Percentiles rank a stretch among this genome's conserved stretches.
Conservation (phyloP, 176 grass and related monocot species). For the Cenchrus fungigraminus region DNA sequence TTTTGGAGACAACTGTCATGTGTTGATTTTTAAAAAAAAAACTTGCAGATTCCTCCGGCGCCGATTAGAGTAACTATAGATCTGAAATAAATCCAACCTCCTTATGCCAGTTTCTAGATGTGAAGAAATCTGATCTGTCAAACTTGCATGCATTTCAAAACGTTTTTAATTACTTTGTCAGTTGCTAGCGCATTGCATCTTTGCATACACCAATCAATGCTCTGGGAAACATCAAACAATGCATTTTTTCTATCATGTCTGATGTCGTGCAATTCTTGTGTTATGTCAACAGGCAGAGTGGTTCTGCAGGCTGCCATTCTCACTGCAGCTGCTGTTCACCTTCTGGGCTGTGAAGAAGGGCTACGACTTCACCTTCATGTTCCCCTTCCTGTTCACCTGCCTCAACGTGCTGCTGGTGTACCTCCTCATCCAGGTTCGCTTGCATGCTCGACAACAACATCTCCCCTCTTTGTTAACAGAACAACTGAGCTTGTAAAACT, state of each 20-base stretch:
- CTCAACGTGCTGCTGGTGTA: slow-evolving; percentile 51
- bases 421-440: slow-evolving; percentile 57
- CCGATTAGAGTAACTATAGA: neutral
- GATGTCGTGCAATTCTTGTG: neutral
- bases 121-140: neutral
- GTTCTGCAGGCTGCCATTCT: slow-evolving; percentile 58
- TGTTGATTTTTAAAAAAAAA: too few relatives aligned
- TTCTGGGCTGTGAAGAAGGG: slow-evolving; percentile 62
- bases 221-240: too few relatives aligned
- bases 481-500: too few relatives aligned
- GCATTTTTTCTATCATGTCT: neutral
- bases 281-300: slow-evolving; percentile 53
- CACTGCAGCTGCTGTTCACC: slow-evolving; percentile 56
- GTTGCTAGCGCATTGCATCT: neutral
- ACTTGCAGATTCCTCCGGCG: too few relatives aligned
- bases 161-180: neutral
- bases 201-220: neutral
- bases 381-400: slow-evolving; percentile 56
- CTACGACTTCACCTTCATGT: slow-evolving; percentile 59
- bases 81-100: neutral
- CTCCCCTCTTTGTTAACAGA: neutral
- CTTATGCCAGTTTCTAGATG: neutral
- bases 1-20: too few relatives aligned
- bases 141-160: neutral
- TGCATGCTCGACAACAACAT: neutral